Base-by-base conservation (phyloP, 768 basidiomycete genomes). In the Lentinula sp. region DNA sequence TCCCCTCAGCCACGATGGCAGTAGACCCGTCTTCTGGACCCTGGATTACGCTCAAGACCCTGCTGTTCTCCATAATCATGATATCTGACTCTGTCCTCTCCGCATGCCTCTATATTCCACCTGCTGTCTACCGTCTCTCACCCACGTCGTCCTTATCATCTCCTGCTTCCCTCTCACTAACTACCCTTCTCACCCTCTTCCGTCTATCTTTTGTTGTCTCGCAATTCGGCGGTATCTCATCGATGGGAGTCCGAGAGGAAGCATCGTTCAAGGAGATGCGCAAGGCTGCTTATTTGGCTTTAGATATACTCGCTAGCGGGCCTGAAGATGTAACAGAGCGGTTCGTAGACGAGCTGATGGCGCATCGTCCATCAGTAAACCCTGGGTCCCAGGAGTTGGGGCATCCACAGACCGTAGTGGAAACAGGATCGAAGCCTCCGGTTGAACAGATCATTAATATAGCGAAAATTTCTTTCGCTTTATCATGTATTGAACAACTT, bases 401-500 rank as follows among this genome's bases (percentile, higher is more conserved):
- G 37, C 49, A 50, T 12, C 35, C 35, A 33, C 5, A 35, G 16
- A 28, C 45, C 7, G 37, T n/a, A n/a, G 12, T 12, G 37, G 23
- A 41, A 37, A 37, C n/a, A 3, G 23, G 28, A 10, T 9, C 4
- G 18, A 20, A 42, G 66, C 66, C 9, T 60, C 61, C 20, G 68
- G 13, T 35, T 23, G 53, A 55, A 18, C 16, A 41, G 12, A 37
- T 5, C 12, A 69, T 59, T 72, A 72, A 48, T 15, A 43, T 58
- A 55, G 76, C 79, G 1, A 82, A 83, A 66, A 72, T 74, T 61
- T 87, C 88, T 0, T 93, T 87, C 69, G 80, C 81, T 10, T 74
- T 95, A 35, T 87, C 87, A 7, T 84, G 85, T 59, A 81, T 90
- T 20, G 93, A 95, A 69, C 93, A 93, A 67, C 79, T 95, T 3